These are phyloP conservation scores for Euphorbia lathyris DNA, from an alignment of 345 rosid genomes.

Conservation along the genomic window DNA sequence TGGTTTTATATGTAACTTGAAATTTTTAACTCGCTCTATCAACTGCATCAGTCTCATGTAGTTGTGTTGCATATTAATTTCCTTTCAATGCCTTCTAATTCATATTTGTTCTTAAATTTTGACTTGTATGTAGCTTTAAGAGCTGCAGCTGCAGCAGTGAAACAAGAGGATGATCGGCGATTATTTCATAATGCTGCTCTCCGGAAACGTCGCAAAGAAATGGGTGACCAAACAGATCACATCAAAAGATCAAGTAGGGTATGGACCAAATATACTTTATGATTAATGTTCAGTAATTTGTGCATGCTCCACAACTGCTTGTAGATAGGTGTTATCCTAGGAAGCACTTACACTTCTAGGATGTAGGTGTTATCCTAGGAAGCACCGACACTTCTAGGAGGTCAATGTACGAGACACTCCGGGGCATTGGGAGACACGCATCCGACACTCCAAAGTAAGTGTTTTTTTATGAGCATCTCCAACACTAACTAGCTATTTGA, in stretches of 20 bases:
- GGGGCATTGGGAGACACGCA: too few relatives aligned
- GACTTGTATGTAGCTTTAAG: slow-evolving; percentile 61
- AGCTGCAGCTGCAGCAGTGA: slow-evolving; percentile 92
- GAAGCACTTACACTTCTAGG: too few relatives aligned
- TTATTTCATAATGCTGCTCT: slow-evolving; percentile 87
- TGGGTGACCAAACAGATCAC: slow-evolving; percentile 72
- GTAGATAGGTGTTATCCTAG: too few relatives aligned
- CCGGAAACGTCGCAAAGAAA: slow-evolving; percentile 90
- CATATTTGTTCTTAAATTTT: slow-evolving; percentile 9
- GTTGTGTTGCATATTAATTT: slow-evolving; percentile 8
- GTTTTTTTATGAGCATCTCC: too few relatives aligned
- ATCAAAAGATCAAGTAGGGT: slow-evolving; percentile 59
- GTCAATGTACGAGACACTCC: too few relatives aligned
- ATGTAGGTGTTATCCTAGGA: too few relatives aligned
- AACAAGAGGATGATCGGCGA: slow-evolving; percentile 87
- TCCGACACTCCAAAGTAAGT: too few relatives aligned
- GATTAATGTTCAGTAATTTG: neutral
- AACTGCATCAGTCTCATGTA: slow-evolving; percentile 5
- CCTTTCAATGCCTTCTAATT: neutral
- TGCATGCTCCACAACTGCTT: neutral
- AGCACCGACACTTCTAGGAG: too few relatives aligned
- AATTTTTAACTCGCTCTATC: neutral
- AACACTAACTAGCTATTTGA: too few relatives aligned
- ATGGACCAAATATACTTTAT: slow-evolving; percentile 2
- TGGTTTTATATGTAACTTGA: slow-evolving; percentile 12